A percentile compares a stretch with the other conserved stretches of the same genome.
These are phyloP conservation scores for Pythium coloratum DNA, from an alignment of 352 stramenopile species.

Conservation along the genomic window DNA sequence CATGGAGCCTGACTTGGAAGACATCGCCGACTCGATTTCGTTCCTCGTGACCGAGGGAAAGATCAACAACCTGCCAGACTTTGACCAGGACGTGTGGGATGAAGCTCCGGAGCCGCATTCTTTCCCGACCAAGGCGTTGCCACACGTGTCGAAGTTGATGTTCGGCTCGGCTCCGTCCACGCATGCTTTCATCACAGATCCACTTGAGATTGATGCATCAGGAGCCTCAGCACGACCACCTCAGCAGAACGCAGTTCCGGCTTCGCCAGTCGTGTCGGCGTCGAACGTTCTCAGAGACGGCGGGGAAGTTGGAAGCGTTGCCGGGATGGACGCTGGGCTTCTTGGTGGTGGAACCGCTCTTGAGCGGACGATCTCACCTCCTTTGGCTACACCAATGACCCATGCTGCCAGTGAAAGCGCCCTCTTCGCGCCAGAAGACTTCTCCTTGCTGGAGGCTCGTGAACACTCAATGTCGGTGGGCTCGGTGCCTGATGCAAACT, in stretches of 20 bases:
- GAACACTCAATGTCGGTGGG: constrained; percentile 66
- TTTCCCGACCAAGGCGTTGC: constrained; percentile 75
- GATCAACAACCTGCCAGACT: constrained; percentile 79
- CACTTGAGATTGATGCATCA: neutral
- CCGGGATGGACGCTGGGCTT: neutral
- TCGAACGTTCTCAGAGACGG: neutral
- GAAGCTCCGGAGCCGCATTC: constrained; percentile 83
- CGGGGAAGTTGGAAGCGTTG: neutral
- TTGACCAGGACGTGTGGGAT: constrained; percentile 84
- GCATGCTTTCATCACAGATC: neutral
- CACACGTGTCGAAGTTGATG: constrained; percentile 80
- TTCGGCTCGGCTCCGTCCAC: constrained; percentile 31
- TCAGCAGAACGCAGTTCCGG: neutral
- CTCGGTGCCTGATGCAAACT: constrained; percentile 49
- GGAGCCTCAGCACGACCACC: neutral
- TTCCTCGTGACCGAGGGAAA: constrained; percentile 86
- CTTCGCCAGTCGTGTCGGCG: neutral
- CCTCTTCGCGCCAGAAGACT: constrained; percentile 40
- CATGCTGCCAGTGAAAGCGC: constrained; percentile 52
- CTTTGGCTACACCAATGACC: constrained; percentile 11
- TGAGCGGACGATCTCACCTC: neutral
- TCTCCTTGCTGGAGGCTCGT: constrained; percentile 42
- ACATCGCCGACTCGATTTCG: constrained; percentile 94
- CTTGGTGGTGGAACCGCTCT: neutral
- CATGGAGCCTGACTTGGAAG: constrained; percentile 88